Evolutionary conservation across 2,329 filamentous ascomycete species (phyloP).

Genomic region (Arthrobotrys megalospora): DNA sequence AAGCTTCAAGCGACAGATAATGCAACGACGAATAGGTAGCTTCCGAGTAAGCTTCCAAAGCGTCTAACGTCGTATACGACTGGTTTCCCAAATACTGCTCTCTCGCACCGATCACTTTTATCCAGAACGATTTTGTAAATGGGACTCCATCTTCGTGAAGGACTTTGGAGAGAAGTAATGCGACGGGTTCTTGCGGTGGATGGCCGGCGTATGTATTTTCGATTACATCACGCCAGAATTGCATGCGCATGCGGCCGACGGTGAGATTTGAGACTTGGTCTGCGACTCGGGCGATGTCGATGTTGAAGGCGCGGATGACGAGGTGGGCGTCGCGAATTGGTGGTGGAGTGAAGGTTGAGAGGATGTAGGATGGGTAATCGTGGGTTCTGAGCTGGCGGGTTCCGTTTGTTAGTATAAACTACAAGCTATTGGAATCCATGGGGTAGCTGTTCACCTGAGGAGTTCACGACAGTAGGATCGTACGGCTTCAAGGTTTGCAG

Average conservation of each 20-base stretch:
- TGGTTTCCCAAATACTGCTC: constrained; percentile 87
- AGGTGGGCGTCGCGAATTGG: constrained; percentile 86
- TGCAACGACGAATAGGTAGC: constrained; percentile 94
- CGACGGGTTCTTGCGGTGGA: constrained; percentile 92
- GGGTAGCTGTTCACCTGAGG: constrained; percentile 40
- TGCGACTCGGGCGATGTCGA: constrained; percentile 90
- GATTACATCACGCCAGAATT: constrained; percentile 93
- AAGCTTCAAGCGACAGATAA: constrained; percentile 85
- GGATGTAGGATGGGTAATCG: constrained; percentile 88
- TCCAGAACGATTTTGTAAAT: constrained; percentile 70
- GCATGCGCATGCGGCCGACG: constrained; percentile 88
- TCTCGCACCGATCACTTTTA: constrained; percentile 83
- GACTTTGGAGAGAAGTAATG: constrained; percentile 82
- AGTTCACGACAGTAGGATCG: constrained; percentile 50
- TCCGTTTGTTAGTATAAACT: background rate
- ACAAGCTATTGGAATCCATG: background rate
- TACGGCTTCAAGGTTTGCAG: constrained; percentile 31
- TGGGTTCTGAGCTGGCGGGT: constrained; percentile 75
- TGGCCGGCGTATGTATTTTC: constrained; percentile 77
- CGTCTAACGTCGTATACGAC: constrained; percentile 80
- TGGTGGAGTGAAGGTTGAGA: constrained; percentile 85
- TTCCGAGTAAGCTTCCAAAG: constrained; percentile 90
- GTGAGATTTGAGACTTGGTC: constrained; percentile 90
- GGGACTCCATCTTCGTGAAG: constrained; percentile 73
- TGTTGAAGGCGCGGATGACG: constrained; percentile 90